Percentiles rank a stretch among this genome's conserved stretches.
Conservation (phyloP, 2,329 filamentous ascomycete species). For the Aureobasidium sp. region DNA sequence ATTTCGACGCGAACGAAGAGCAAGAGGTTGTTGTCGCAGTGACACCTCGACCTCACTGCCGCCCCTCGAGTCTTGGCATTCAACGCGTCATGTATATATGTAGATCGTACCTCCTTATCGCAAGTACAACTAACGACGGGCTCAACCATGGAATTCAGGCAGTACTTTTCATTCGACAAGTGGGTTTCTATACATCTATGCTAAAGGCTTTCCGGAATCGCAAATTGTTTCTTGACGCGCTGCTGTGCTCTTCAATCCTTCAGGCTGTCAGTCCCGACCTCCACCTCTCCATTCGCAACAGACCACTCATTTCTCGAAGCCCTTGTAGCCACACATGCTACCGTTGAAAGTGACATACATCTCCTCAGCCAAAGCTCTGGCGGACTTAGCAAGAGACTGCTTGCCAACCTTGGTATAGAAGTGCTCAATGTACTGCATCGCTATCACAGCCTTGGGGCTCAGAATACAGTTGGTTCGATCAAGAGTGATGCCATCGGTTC, state of each 20-base stretch:
- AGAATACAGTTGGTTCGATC: neutral
- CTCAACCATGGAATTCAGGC: neutral
- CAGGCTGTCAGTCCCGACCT: neutral
- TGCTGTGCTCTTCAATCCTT: neutral
- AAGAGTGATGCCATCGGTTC: neutral
- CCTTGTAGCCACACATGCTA: neutral
- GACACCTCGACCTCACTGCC: neutral
- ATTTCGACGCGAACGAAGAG: neutral
- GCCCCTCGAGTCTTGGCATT: neutral
- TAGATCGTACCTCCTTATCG: neutral
- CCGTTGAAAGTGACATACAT: neutral
- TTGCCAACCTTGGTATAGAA: neutral
- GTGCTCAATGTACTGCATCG: neutral
- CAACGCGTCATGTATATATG: conserved; percentile 4
- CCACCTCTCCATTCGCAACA: neutral
- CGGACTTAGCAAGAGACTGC: neutral
- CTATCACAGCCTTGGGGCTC: neutral
- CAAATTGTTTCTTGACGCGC: neutral
- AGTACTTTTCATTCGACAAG: neutral
- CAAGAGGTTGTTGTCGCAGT: neutral
- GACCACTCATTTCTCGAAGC: neutral
- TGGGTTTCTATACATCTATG: neutral
- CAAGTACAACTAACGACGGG: neutral
- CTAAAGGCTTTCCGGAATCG: neutral
- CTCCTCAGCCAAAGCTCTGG: neutral